These are phyloP conservation scores for Neckera pumila DNA, from an alignment of 225 moss, liverwort and hornwort species.

Conservation along the genomic window DNA sequence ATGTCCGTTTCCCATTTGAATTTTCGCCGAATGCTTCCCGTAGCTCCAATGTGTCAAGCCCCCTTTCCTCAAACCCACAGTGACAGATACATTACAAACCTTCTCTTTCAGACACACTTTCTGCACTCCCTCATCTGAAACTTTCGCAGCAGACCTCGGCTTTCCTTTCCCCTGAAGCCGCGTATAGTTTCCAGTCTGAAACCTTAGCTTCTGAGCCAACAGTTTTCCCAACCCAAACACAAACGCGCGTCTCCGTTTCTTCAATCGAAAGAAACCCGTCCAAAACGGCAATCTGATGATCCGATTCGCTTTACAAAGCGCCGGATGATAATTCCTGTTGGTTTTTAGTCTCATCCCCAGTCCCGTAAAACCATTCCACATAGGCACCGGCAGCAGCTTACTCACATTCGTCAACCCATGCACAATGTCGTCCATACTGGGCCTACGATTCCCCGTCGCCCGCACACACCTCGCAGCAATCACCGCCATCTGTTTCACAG, in stretches of 20 bases:
- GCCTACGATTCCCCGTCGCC: constrained; percentile 21
- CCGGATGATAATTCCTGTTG: background rate
- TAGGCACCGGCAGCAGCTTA: constrained; percentile 35
- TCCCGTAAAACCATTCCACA: constrained; percentile 10
- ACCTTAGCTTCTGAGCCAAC: constrained; percentile 1
- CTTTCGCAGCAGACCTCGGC: constrained; percentile 8
- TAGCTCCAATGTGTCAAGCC: background rate
- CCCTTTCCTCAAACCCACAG: background rate
- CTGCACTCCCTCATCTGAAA: constrained; percentile 11
- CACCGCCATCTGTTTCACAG: constrained; percentile 48
- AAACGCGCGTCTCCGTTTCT: constrained; percentile 20
- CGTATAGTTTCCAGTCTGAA: background rate
- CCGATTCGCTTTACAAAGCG: constrained; percentile 19
- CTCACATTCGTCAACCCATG: constrained; percentile 46
- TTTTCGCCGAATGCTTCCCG: constrained; percentile 8
- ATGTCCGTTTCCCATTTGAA: constrained; percentile 2
- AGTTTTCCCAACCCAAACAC: constrained; percentile 21
- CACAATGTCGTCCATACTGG: constrained; percentile 72
- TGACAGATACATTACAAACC: background rate
- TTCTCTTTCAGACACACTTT: background rate
- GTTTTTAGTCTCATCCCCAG: background rate
- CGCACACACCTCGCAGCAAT: constrained; percentile 61
- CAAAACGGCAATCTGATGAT: constrained; percentile 27
- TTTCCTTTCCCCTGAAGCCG: background rate
- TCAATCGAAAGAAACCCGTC: constrained; percentile 35